Evolutionary conservation across 2,329 filamentous ascomycete species (phyloP).

Genomic region (Akanthomyces muscarius): DNA sequence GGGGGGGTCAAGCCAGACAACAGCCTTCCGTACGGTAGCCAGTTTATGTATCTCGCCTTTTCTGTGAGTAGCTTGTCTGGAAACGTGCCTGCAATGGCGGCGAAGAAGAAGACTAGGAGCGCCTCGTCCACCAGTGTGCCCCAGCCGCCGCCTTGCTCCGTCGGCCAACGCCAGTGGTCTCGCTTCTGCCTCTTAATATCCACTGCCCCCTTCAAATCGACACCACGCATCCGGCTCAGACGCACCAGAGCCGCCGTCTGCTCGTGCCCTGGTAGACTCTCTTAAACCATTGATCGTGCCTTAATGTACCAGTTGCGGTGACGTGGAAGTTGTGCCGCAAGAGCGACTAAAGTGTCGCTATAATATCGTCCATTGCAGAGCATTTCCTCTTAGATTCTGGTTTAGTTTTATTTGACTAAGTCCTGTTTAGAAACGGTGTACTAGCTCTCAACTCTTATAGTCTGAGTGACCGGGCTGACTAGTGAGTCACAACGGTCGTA

Average conservation of each 20-base stretch:
- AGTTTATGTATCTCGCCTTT: neutral
- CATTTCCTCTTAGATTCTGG: neutral
- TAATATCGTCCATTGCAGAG: neutral
- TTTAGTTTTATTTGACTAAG: neutral
- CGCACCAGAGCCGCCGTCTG: neutral
- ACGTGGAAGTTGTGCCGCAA: conserved; percentile 9
- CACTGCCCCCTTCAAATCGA: neutral
- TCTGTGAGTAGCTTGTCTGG: neutral
- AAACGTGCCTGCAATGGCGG: neutral
- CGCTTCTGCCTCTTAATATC: neutral
- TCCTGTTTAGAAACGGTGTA: neutral
- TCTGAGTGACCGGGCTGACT: neutral
- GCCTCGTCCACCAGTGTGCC: neutral
- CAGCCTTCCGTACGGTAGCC: conserved; percentile 1
- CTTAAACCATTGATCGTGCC: conserved; percentile 16
- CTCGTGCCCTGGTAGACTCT: neutral
- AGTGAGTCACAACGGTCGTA: conserved; percentile 6
- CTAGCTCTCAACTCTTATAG: neutral
- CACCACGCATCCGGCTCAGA: neutral
- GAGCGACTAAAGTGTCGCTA: neutral
- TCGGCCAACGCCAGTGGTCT: neutral
- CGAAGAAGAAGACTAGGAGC: conserved; percentile 1
- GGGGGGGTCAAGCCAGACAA: neutral
- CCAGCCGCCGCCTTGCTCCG: neutral
- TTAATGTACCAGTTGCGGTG: neutral